A percentile compares a stretch with the other conserved stretches of the same genome.
Conservation (phyloP, 176 grass and related monocot genomes). For the Eleusine indica region DNA sequence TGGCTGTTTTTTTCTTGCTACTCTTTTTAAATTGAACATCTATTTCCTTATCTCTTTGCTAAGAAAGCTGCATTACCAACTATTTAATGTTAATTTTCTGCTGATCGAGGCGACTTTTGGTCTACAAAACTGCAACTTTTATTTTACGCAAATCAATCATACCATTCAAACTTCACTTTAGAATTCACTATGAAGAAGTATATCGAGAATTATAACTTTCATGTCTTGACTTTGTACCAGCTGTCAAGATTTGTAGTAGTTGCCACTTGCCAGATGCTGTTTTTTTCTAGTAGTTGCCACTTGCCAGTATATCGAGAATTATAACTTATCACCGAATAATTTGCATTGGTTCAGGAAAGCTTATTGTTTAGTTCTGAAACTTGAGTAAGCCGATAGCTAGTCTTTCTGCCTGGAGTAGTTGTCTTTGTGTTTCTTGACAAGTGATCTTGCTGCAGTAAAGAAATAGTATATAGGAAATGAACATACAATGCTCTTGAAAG, state of each 20-base stretch:
- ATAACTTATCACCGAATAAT: background rate
- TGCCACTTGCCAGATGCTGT: background rate
- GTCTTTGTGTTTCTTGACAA: background rate
- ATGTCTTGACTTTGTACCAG: background rate
- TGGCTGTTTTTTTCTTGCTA: background rate
- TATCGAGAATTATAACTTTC: background rate
- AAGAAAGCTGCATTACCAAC: background rate
- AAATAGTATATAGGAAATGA: no score
- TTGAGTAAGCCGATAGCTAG: background rate
- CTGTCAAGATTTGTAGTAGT: background rate
- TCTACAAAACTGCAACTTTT: background rate
- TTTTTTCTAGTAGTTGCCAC: background rate
- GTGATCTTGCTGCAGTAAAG: background rate
- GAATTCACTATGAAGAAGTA: background rate
- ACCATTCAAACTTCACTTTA: background rate
- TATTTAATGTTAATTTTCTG: background rate
- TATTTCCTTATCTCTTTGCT: background rate
- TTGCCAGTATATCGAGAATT: background rate
- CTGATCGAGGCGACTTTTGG: background rate
- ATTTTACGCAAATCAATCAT: background rate
- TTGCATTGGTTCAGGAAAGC: no score
- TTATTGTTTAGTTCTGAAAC: background rate
- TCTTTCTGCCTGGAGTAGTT: background rate
- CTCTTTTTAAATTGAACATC: background rate
- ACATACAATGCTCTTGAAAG: no score